Base-by-base conservation (phyloP, 345 rosid genomes). In the Cardiospermum halicacabum region DNA sequence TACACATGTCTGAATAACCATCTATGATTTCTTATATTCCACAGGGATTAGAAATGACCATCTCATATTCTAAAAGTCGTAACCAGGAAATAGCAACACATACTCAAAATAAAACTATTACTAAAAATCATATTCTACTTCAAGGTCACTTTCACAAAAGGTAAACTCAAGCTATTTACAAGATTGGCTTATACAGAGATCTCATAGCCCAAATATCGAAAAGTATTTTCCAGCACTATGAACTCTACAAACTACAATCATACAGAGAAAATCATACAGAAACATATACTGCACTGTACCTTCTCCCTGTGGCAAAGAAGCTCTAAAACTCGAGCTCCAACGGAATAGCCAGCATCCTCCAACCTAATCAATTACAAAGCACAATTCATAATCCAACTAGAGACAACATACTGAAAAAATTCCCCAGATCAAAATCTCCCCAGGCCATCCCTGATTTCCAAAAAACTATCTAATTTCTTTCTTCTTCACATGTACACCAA, bases 291-390 rank as follows among this genome's bases (percentile, higher is more conserved):
- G 26, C 40, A 21, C 43, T 37, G 11, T 68, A 91, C 99, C 87
- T 87, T 94, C 19, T 89, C 96, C 45, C 97, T 74, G 43, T 90
- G 86, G 75, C 97, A 94, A 66, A 94, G 89, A 72, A 91, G 97
- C 72, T 91, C 96, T 26, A 91, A 76, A 79, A 87, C 87, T 53
- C 96, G 85, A 75, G 89, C 87, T 36, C 99, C 97, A 24, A 91
- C 91, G 19, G 97, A 87, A 64, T 86, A 91, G 28, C 99, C 97
- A 28, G 96, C 99, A 79, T 91, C 97, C 83, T 94, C 99, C 68
- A 94, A 79, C 77, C 97, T 94, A 72, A 51, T 48, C 58, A 60
- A 72, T 25, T 28, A 50, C 63, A 48, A 48, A 49, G 48, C 31
- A 62, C 51, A 15, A 50, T n/a, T 48, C 4, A 58, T 50, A 58